Evolutionary conservation across 129 eudicot genomes (phyloP), one percentile per base, ranked within the genome.

Genomic region (Pulicaria dysenterica): DNA sequence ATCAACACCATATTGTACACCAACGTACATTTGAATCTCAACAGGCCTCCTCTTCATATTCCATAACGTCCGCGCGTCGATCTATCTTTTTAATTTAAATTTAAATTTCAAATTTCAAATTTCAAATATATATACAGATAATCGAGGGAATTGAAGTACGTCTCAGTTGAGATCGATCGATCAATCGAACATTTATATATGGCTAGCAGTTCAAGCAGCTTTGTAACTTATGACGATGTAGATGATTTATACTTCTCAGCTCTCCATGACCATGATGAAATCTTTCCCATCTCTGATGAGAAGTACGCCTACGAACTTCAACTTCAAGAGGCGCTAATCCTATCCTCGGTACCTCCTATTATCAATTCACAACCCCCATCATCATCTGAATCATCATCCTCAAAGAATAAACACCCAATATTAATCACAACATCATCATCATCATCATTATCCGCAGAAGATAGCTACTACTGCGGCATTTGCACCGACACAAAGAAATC

Each of bases 181-280:
- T 24, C 31, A 24, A 24, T 24, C 31, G 31, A 24, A 24, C 2
- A 24, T 24, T 0, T 24, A 0, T 24, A 13, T 24, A 73, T 57
- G 73, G 79, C 56, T 63, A 56, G 55, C 41, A 55, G 69, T 64
- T 79, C 69, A 54, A 72, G 14, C 62, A 13, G 8, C 37, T 31
- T 19, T 47, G 36, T 67, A 40, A 13, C 10, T 38, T 51, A 7
- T 34, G 9, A 17, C 37, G 41, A 9, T 58, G 81, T 83, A 7
- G 87, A 83, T 75, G 84, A 83, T 16, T 66, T 58, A 11, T 83
- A 83, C 76, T 76, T 83, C 47, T 58, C 76, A 8, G 79, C 82
- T 0, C 70, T 79, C 16, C 38, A 51, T 54, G 83, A 83, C 19
- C 49, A 79, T 10, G 82, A 83, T 2, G 72, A 76, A 50, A 61